Evolutionary conservation across 768 basidiomycete genomes (phyloP).

Genomic region (Auricularia auricula-judae): DNA sequence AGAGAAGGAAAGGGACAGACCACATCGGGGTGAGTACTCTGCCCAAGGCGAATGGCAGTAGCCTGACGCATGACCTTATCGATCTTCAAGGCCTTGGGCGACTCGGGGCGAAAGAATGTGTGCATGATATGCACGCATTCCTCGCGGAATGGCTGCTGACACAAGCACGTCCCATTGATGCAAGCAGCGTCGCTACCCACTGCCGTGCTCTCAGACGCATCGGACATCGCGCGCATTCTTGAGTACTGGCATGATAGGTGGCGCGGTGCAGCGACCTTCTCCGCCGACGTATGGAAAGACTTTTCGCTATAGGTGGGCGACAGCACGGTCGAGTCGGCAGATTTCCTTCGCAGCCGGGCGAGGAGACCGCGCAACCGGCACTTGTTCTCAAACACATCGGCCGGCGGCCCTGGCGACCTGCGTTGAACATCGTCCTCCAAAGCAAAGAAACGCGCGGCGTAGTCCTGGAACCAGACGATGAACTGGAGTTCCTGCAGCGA

Average conservation of each 20-base stretch:
- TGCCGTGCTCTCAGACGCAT: neutral
- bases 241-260: neutral
- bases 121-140: slow-evolving; percentile 17
- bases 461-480: slow-evolving; percentile 28
- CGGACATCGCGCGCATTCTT: neutral
- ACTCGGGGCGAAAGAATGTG: slow-evolving; percentile 15
- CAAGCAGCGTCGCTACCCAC: neutral
- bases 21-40: slow-evolving; percentile 26
- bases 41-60: slow-evolving; percentile 17
- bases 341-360: neutral
- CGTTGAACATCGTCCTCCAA: slow-evolving; percentile 12
- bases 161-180: neutral
- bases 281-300: neutral
- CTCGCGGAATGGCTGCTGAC: slow-evolving; percentile 14
- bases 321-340: neutral
- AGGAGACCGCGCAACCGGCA: neutral
- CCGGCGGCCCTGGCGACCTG: slow-evolving; percentile 6
- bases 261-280: no score
- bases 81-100: slow-evolving; percentile 13
- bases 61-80: slow-evolving; percentile 17
- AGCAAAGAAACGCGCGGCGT: slow-evolving; percentile 24
- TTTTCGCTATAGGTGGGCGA: neutral
- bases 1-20: slow-evolving; percentile 12
- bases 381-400: neutral
- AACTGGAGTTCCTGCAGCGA: slow-evolving; percentile 26